These are phyloP conservation scores for Aspergillus cavernicola DNA, from an alignment of 495 filamentous ascomycete species.

Conservation along the genomic window DNA sequence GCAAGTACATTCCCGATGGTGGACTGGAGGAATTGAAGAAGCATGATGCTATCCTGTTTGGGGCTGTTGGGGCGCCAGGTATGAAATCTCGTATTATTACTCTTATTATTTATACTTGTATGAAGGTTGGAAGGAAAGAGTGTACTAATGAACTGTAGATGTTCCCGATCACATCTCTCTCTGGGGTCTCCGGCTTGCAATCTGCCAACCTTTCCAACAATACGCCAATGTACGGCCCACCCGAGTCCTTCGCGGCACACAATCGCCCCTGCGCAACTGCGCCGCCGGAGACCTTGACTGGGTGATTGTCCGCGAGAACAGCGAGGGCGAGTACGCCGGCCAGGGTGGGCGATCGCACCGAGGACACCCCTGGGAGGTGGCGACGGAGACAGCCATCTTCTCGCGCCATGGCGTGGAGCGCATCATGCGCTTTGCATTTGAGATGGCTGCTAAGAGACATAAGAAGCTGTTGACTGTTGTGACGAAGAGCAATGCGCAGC, in stretches of 20 bases:
- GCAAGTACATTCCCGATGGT: constrained; percentile 52
- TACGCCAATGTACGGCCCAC: constrained; percentile 56
- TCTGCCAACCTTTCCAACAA: constrained; percentile 53
- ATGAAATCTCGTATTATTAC: constrained; percentile 5
- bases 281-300: constrained; percentile 44
- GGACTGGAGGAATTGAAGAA: constrained; percentile 49
- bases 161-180: constrained; percentile 57
- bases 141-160: constrained; percentile 28
- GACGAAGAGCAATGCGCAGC: constrained; percentile 57
- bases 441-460: constrained; percentile 43
- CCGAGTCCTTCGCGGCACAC: constrained; percentile 44
- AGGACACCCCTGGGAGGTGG: constrained; percentile 48
- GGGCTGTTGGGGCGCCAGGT: constrained; percentile 54
- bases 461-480: constrained; percentile 54
- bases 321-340: constrained; percentile 55
- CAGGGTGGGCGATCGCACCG: constrained; percentile 52
- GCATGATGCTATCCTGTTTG: constrained; percentile 54
- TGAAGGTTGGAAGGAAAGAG: neutral
- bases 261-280: constrained; percentile 47
- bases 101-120: constrained; percentile 13
- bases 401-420: constrained; percentile 50
- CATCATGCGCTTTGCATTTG: constrained; percentile 55
- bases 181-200: constrained; percentile 51
- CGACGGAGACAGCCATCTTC: constrained; percentile 54
- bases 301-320: constrained; percentile 58